Evolutionary conservation across 2,329 filamentous ascomycete species (phyloP).

Genomic region (Aspergillus fumigatiaffinis): DNA sequence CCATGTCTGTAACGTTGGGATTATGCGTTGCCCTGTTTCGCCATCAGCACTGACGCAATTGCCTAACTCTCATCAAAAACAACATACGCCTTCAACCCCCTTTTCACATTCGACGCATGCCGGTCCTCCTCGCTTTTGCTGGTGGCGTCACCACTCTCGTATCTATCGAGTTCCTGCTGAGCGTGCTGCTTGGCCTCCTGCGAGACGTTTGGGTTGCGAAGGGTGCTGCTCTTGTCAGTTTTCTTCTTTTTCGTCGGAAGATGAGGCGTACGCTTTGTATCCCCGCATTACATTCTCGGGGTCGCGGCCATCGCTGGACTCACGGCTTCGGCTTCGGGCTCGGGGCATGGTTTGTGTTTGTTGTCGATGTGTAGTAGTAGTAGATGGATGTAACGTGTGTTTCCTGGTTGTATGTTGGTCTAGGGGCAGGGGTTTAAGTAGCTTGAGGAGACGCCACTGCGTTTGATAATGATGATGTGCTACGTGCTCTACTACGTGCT

Average conservation of each 20-base stretch:
- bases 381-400: no score
- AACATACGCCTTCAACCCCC: slow-evolving; percentile 23
- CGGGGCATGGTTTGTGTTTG: background rate
- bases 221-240: slow-evolving; percentile 7
- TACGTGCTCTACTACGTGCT: no score
- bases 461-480: background rate
- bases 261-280: slow-evolving; percentile 17
- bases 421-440: background rate
- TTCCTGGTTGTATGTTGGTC: no score
- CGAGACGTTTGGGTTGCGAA: slow-evolving; percentile 17
- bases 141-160: background rate
- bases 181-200: slow-evolving; percentile 14
- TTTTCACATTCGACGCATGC: slow-evolving; percentile 16
- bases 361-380: no score
- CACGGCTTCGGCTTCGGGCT: background rate
- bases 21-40: slow-evolving; percentile 19
- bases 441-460: background rate
- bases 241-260: background rate
- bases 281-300: slow-evolving; percentile 15
- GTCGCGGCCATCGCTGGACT: background rate
- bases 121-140: slow-evolving; percentile 12
- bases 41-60: background rate
- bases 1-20: slow-evolving; percentile 8
- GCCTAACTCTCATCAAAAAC: background rate
- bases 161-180: slow-evolving; percentile 13